These are phyloP conservation scores for Didymellaceae sp. DNA, from an alignment of 2,329 filamentous ascomycete genomes.

Conservation along the genomic window DNA sequence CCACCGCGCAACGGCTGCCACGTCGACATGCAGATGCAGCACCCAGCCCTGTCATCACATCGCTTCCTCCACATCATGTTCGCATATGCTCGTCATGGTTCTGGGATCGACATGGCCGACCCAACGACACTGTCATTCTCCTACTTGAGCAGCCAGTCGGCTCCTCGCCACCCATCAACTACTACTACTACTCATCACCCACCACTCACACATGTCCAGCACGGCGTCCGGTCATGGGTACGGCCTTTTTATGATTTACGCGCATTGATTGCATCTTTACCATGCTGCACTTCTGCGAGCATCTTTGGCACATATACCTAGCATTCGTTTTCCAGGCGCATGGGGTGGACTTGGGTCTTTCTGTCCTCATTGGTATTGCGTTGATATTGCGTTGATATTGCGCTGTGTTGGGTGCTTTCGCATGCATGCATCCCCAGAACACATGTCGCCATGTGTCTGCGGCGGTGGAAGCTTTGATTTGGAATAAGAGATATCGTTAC, in stretches of 20 bases:
- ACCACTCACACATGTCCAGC: conserved; percentile 19
- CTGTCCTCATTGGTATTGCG: neutral
- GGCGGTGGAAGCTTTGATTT: neutral
- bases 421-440: neutral
- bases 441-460: neutral
- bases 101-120: neutral
- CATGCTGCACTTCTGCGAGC: conserved; percentile 32
- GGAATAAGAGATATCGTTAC: conserved; percentile 1
- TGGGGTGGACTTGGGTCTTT: conserved; percentile 14
- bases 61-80: neutral
- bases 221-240: conserved; percentile 31
- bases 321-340: conserved; percentile 21
- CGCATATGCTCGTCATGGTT: conserved; percentile 1
- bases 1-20: conserved; percentile 7
- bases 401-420: conserved; percentile 2
- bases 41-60: conserved; percentile 5
- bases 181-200: neutral
- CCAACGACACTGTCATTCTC: conserved; percentile 13
- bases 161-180: conserved; percentile 1
- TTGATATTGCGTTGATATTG: neutral
- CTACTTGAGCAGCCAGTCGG: conserved; percentile 7
- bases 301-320: conserved; percentile 23
- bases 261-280: conserved; percentile 14
- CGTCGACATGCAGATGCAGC: conserved; percentile 16
- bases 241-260: conserved; percentile 27